These are phyloP conservation scores for Zychaea mexicana DNA, from an alignment of 371 early-diverging fungal species.

Conservation along the genomic window DNA sequence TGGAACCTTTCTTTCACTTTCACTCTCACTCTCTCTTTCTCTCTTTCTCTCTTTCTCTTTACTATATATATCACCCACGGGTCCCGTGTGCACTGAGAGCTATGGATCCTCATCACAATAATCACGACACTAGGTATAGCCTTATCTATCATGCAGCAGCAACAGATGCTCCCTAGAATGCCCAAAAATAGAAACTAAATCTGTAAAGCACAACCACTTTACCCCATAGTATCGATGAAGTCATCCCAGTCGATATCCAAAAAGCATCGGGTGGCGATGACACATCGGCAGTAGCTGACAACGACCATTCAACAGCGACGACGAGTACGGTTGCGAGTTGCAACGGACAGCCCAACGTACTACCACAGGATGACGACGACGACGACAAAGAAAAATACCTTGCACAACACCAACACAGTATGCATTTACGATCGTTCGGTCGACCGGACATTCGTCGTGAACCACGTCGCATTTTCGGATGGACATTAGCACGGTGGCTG, in stretches of 20 bases:
- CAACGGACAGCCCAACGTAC: background rate
- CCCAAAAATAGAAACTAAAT: too few relatives aligned
- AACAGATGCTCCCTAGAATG: too few relatives aligned
- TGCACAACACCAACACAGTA: background rate
- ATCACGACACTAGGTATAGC: too few relatives aligned
- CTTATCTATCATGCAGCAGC: too few relatives aligned
- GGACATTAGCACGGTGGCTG: constrained; percentile 26
- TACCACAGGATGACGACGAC: background rate
- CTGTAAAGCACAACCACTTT: background rate
- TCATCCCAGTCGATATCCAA: constrained; percentile 5
- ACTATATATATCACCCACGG: too few relatives aligned
- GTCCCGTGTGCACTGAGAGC: too few relatives aligned
- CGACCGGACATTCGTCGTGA: constrained; percentile 12
- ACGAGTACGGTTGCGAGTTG: constrained; percentile 2
- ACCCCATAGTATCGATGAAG: background rate
- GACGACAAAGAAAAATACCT: background rate
- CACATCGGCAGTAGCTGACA: background rate
- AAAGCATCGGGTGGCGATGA: background rate
- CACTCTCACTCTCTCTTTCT: constrained; percentile 1
- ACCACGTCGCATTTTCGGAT: constrained; percentile 14
- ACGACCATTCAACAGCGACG: background rate
- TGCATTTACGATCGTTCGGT: constrained; percentile 5
- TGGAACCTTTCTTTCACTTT: constrained; percentile 14
- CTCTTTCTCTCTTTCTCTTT: background rate
- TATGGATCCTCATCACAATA: too few relatives aligned